Base-by-base conservation (phyloP, 164 flowering plant genomes). In the Piper betle region DNA sequence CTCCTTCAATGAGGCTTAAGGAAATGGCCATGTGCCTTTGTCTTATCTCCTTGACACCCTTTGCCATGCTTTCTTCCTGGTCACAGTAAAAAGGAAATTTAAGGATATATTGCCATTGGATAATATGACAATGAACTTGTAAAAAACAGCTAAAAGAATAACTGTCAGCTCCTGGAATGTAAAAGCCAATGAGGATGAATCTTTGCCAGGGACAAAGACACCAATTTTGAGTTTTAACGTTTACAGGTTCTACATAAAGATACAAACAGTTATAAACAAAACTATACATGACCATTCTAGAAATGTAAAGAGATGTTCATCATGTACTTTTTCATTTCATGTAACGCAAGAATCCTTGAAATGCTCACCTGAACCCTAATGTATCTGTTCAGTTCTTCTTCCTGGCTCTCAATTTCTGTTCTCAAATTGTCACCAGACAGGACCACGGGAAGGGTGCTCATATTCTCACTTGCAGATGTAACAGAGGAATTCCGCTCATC, bases 401-500 rank as follows among this genome's bases (percentile, higher is more conserved):
- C 79, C 69, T 90, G 95, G 61, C 86, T 72, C 63, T 80, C 82
- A 46, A 84, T 75, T 71, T 87, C 95, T 42, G 73, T 68, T 68
- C 74, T 77, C 46, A 81, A 60, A 74, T 68, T 80, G 48, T 80
- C 82, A 46, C 83, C 81, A 15, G 88, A 76, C 57, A 72, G 59
- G 20, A 80, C 64, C 58, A 77, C 68, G 19, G 92, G 79, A 18
- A 75, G 80, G n/a, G 83, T 64, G 9, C 75, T 68, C 81, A 81
- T 79, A 69, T 81, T 79, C 66, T 80, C 89, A 73, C 87, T 80
- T n/a, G 86, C 84, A 57, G 90, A 77, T 54, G 90, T 79, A 20
- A 85, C 79, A 40, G 90, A 75, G 19, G 95, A 87, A 70, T 84
- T 81, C 56, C 58, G 92, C 62, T 90, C 97, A 63, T 88, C 96